Conservation (phyloP, 1,139 yeast genomes). For the Magnusiomyces paraingens region DNA sequence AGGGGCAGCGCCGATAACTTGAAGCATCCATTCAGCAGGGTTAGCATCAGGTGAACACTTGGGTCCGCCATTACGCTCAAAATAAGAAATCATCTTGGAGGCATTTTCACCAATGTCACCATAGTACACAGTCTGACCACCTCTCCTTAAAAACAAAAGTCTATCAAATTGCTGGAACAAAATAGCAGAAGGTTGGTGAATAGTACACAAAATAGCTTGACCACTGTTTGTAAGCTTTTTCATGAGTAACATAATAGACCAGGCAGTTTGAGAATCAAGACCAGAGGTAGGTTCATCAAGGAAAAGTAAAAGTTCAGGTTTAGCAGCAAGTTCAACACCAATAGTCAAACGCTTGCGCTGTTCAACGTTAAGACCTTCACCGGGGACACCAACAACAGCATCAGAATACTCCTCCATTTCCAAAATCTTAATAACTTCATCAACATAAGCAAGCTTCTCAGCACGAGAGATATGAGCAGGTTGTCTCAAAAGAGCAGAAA, state of each 20-base stretch:
- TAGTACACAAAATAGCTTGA: conserved; percentile 69
- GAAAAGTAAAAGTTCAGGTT: conserved; percentile 66
- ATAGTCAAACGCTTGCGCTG: conserved; percentile 73
- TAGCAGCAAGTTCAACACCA: conserved; percentile 78
- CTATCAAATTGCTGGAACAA: conserved; percentile 67
- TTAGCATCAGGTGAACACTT: conserved; percentile 57
- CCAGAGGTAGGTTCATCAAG: conserved; percentile 88
- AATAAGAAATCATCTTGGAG: conserved; percentile 50
- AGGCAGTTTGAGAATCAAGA: conserved; percentile 78
- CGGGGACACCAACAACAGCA: conserved; percentile 72
- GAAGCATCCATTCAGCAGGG: conserved; percentile 73
- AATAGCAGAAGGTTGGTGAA: conserved; percentile 70
- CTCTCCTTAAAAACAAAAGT: conserved; percentile 55
- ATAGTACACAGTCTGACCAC: conserved; percentile 71
- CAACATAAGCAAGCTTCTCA: conserved; percentile 62
- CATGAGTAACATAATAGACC: conserved; percentile 69
- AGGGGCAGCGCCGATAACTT: conserved; percentile 67
- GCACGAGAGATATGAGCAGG: conserved; percentile 44
- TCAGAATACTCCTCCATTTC: conserved; percentile 67
- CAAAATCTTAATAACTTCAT: conserved; percentile 53
- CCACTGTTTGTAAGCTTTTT: conserved; percentile 64
- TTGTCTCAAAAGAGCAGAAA: conserved; percentile 68
- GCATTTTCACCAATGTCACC: conserved; percentile 66
- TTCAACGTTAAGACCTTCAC: conserved; percentile 62
- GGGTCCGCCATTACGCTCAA: conserved; percentile 58